Evolutionary conservation across 805 yeast genomes (phyloP), one percentile per base, ranked within the genome.

Genomic region (Ogataea allantospora): DNA sequence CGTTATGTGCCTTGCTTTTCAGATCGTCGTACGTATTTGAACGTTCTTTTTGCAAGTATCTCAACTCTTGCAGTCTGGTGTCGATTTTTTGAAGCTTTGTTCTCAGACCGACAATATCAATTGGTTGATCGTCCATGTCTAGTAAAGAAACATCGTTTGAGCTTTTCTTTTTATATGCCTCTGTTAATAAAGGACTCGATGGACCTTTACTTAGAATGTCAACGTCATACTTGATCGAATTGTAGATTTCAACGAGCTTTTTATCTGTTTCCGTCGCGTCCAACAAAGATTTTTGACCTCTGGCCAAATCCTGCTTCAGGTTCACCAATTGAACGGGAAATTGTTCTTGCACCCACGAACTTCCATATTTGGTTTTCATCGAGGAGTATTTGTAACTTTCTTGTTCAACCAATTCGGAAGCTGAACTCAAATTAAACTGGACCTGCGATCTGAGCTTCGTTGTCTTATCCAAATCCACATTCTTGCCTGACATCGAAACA

Each of bases 1-100:
- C 98, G 10, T 72, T 69, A 51, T 81, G 93, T 22, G 85, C 79
- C 32, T 75, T 74, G 6, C 67, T 71, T 54, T 88, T 88, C 52
- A 91, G 68, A 33, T 80, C 86, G 2, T 70, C 70, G 23, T 85
- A 66, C 2, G 82, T 70, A 25, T 77, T 68, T 5, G 66, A 58
- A 30, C 95, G 77, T 56, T 85, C 93, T 21, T 73, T 66, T 50
- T 78, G 78, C 41, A 88, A 56, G 29, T 75, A 68, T 40, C 75
- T 75, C 52, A 91, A 68, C 39, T 80, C 81, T 32, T 75, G 76
- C 30, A 83, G 64, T 12, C 71, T 58, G n/a, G 73, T 68, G 40
- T 81, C 85, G 3, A 87, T 66, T 15, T 60, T 57, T 8, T 66
- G 65, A 12, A 87, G 66, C 18, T 68, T 63, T 1, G 51, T 52